Percentiles rank a stretch among this genome's conserved stretches.
Conservation (phyloP, 73 alveolate genomes). For the Paramecium octaurelia region DNA sequence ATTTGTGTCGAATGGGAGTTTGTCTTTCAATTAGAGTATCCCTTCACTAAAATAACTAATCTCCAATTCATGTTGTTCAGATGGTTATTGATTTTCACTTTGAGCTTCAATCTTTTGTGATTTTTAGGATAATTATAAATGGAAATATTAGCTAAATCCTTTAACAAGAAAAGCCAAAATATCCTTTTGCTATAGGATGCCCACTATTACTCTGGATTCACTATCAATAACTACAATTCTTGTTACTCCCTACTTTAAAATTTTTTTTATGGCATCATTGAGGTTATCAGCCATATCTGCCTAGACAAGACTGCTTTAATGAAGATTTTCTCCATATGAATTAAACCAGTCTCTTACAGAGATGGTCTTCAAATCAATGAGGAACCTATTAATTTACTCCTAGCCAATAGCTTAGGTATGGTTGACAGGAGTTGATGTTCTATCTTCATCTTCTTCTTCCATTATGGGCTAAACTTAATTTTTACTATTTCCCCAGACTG, state of each 20-base stretch:
- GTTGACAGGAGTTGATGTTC: not conserved
- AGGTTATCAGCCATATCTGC: conserved; percentile 16
- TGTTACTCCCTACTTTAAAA: not conserved
- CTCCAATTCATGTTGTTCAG: conserved; percentile 27
- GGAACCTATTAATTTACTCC: not conserved
- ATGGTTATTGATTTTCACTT: not conserved
- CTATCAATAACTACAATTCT: conserved; percentile 29
- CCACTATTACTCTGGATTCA: conserved; percentile 1
- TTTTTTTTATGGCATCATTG: conserved; percentile 7
- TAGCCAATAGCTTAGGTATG: not conserved
- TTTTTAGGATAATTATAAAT: not conserved
- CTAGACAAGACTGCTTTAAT: not conserved
- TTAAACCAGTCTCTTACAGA: conserved; percentile 12
- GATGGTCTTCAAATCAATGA: not conserved
- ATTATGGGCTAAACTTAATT: not conserved
- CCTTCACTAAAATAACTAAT: not conserved
- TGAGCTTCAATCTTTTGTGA: not conserved
- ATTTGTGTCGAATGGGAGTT: not conserved
- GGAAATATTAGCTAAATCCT: conserved; percentile 35
- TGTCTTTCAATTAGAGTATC: not conserved
- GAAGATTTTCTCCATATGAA: conserved; percentile 29
- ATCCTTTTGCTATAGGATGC: not conserved
- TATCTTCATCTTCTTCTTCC: conserved; percentile 15
- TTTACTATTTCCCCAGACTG: conserved; percentile 7
- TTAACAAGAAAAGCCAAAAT: conserved; percentile 39